phyloP scores from a whole-genome alignment of 257 asterid species.

The Datura wrightii region DNA sequence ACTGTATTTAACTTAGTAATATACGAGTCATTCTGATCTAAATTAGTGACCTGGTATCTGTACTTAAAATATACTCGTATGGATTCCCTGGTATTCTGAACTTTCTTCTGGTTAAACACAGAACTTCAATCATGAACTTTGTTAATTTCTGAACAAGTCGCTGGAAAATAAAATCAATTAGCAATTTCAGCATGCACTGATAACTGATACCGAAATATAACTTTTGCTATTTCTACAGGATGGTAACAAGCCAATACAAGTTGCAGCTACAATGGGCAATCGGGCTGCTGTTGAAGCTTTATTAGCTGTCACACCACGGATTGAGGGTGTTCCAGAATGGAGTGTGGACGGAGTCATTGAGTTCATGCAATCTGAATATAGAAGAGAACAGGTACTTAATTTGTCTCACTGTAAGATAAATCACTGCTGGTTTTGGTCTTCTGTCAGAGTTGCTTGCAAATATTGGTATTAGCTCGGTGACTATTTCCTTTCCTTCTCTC shows the following conservation, averaged over 20 bases:
- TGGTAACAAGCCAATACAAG: slow-evolving; percentile 77
- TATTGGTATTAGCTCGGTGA: not conserved
- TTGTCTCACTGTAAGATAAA: slow-evolving; percentile 24
- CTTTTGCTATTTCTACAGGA: slow-evolving; percentile 59
- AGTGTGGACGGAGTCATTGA: slow-evolving; percentile 74
- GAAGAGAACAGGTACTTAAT: slow-evolving; percentile 54
- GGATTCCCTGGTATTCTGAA: not conserved
- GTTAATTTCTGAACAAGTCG: not conserved
- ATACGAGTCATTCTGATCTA: not conserved
- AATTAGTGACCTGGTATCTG: not conserved
- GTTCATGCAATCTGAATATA: slow-evolving; percentile 61
- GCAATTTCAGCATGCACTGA: slow-evolving; percentile 13
- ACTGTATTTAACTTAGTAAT: slow-evolving; percentile 25
- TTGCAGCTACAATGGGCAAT: slow-evolving; percentile 78
- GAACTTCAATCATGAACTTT: slow-evolving; percentile 15
- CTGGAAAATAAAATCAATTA: not conserved
- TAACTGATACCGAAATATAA: not conserved
- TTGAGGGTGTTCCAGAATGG: slow-evolving; percentile 64
- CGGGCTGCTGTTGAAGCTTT: slow-evolving; percentile 76
- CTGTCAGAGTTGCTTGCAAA: slow-evolving; percentile 11
- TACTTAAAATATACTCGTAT: not conserved
- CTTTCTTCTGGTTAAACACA: slow-evolving; percentile 7
- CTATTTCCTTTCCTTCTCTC: not conserved
- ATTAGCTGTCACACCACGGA: slow-evolving; percentile 61
- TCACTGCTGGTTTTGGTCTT: slow-evolving; percentile 18